Evolutionary conservation across 805 yeast species (phyloP).

Genomic region (Saturnispora silvae): DNA sequence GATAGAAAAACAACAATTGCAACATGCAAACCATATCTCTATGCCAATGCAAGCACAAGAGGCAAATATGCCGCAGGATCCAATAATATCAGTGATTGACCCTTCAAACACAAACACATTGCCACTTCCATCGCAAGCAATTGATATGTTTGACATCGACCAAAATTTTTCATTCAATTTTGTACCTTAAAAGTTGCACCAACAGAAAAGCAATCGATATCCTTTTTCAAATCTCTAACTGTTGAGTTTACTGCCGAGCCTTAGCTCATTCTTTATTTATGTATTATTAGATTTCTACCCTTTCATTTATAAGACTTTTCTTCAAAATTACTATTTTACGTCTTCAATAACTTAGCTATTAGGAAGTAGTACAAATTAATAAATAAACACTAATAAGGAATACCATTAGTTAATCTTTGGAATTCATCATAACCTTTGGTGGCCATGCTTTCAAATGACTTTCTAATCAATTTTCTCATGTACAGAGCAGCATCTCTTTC

Average conservation of each 20-base stretch:
- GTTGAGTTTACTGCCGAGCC: no score
- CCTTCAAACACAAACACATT: no score
- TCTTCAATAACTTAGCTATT: not conserved
- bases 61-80: no score
- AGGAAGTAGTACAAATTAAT: not conserved
- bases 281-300: not conserved
- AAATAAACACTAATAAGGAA: slow-evolving; percentile 55
- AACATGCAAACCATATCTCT: not conserved
- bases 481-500: slow-evolving; percentile 78
- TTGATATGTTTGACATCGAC: slow-evolving; percentile 7
- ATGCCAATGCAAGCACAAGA: no score
- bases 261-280: no score
- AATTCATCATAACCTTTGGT: slow-evolving; percentile 96
- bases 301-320: not conserved
- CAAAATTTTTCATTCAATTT: slow-evolving; percentile 5
- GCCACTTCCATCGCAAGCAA: not conserved
- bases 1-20: slow-evolving; percentile 8
- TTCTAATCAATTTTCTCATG: slow-evolving; percentile 66
- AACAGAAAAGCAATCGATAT: not conserved
- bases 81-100: no score
- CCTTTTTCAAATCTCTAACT: not conserved
- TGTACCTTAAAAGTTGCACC: slow-evolving; percentile 4
- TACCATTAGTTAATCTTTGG: slow-evolving; percentile 93
- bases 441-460: slow-evolving; percentile 76
- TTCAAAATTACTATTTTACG: not conserved